Conservation (phyloP, 2,329 filamentous ascomycete genomes). For the Clarireedia homoeocarpa region DNA sequence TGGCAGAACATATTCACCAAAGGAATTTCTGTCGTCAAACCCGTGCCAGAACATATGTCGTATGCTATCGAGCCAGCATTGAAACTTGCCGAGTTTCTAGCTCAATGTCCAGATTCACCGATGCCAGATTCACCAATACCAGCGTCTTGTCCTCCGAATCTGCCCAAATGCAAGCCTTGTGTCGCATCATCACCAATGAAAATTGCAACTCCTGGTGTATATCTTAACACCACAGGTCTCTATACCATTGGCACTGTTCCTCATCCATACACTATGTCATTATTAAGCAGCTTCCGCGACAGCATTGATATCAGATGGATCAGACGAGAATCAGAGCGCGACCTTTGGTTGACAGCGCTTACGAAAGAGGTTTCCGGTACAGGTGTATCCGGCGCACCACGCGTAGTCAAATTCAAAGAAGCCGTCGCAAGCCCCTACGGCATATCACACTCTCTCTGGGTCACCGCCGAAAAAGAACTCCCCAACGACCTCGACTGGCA, state of each 20-base stretch:
- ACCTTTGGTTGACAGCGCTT: constrained; percentile 67
- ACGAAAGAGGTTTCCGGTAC: constrained; percentile 62
- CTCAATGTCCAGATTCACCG: constrained; percentile 66
- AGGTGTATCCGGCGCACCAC: constrained; percentile 52
- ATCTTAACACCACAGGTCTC: constrained; percentile 61
- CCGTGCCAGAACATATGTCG: constrained; percentile 66
- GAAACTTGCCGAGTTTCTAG: constrained; percentile 66
- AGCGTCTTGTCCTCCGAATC: constrained; percentile 76
- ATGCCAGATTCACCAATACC: constrained; percentile 60
- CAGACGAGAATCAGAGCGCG: constrained; percentile 60
- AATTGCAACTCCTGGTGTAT: constrained; percentile 58
- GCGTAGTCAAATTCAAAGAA: constrained; percentile 72
- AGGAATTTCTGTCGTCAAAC: constrained; percentile 77
- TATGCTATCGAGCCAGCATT: constrained; percentile 62
- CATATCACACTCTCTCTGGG: constrained; percentile 64
- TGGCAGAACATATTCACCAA: constrained; percentile 74
- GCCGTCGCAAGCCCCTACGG: constrained; percentile 64
- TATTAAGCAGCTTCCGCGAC: constrained; percentile 55
- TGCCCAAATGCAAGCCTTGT: constrained; percentile 66
- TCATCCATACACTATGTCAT: constrained; percentile 79
- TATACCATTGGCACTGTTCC: constrained; percentile 86
- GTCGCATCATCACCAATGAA: constrained; percentile 54
- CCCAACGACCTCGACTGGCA: constrained; percentile 73
- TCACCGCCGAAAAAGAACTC: constrained; percentile 59
- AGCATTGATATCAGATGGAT: constrained; percentile 57